Evolutionary conservation across 176 grass and related monocot species (phyloP).

Genomic region (Carex scoparia): DNA sequence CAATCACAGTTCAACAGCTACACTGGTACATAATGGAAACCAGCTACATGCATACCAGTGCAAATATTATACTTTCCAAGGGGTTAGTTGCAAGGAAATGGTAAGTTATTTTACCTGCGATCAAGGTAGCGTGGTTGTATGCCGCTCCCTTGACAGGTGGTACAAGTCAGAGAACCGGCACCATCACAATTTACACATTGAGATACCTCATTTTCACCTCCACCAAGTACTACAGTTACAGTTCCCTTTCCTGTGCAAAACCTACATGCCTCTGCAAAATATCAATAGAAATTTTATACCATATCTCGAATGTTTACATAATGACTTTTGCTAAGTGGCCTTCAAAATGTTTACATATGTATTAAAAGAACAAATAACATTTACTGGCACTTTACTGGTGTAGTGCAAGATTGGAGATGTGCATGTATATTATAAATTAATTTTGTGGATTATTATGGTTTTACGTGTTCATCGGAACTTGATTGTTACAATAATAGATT

Average conservation of each 20-base stretch:
- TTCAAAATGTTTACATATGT: neutral
- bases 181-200: slow-evolving; percentile 82
- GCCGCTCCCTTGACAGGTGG: slow-evolving; percentile 88
- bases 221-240: slow-evolving; percentile 65
- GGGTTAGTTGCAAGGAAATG: neutral
- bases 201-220: slow-evolving; percentile 72
- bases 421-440: neutral
- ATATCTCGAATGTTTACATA: neutral
- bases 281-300: slow-evolving; percentile 23
- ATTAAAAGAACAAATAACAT: neutral
- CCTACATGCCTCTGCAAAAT: slow-evolving; percentile 83
- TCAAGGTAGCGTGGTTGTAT: slow-evolving; percentile 99
- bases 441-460: neutral
- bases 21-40: neutral
- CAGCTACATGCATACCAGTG: neutral
- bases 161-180: slow-evolving; percentile 87
- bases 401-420: neutral
- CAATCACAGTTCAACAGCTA: neutral
- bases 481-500: neutral
- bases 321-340: neutral
- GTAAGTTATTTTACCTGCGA: slow-evolving; percentile 55
- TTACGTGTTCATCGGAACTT: neutral
- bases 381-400: neutral
- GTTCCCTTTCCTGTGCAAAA: slow-evolving; percentile 77
- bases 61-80: neutral